These are phyloP conservation scores for Pseudofabraea citricarpa DNA, from an alignment of 2,329 filamentous ascomycete genomes.

Conservation along the genomic window DNA sequence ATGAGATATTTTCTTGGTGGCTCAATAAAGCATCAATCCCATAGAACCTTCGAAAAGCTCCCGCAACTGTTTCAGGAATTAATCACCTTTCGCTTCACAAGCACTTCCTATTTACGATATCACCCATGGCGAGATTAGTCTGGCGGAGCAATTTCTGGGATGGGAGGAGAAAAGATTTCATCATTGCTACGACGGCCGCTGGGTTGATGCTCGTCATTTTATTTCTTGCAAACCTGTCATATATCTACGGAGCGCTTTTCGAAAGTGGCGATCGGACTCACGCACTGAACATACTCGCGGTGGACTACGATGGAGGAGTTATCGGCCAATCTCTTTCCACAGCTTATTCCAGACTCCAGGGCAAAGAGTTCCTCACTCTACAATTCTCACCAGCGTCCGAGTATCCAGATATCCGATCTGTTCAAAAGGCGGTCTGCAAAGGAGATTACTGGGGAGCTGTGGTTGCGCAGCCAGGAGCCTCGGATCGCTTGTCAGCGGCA, in stretches of 20 bases:
- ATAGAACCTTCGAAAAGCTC: too few relatives aligned
- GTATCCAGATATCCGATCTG: conserved; percentile 22
- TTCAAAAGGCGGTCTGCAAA: conserved; percentile 31
- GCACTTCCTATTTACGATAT: too few relatives aligned
- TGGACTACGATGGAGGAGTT: conserved; percentile 56
- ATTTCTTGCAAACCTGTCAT: conserved; percentile 21
- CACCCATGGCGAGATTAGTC: too few relatives aligned
- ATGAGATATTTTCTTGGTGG: too few relatives aligned
- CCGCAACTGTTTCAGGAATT: too few relatives aligned
- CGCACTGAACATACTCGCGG: conserved; percentile 49
- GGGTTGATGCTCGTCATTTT: too few relatives aligned
- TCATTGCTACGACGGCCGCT: too few relatives aligned
- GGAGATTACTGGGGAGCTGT: conserved; percentile 34
- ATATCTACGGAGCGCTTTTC: conserved; percentile 31
- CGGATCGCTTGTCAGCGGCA: conserved; percentile 25
- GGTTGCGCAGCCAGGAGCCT: conserved; percentile 28
- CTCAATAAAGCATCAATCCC: too few relatives aligned
- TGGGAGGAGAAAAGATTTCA: too few relatives aligned
- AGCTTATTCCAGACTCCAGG: conserved; percentile 29
- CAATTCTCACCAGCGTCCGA: conserved; percentile 20
- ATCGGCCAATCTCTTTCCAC: conserved; percentile 28
- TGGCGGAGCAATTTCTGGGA: too few relatives aligned
- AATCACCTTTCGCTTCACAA: too few relatives aligned
- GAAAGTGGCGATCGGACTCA: conserved; percentile 27
- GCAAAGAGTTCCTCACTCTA: conserved; percentile 28